Evolutionary conservation across 2,329 filamentous ascomycete species (phyloP), one percentile per base, ranked within the genome.

Genomic region (Xylaria sp.): DNA sequence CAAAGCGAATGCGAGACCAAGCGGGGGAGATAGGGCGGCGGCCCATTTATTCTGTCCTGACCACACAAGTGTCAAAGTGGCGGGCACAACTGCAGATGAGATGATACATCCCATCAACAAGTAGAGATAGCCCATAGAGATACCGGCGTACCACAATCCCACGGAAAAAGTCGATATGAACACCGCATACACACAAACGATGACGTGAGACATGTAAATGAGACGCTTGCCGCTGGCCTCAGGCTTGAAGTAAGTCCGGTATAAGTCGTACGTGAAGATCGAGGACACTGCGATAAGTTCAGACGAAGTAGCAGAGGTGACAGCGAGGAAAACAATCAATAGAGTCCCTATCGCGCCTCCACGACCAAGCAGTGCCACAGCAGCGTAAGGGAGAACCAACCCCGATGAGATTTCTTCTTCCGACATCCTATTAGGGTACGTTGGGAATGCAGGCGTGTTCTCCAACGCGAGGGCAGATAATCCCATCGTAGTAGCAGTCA

Each of bases 21-120:
- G 81, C 0, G 90, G 84, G 0, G 92, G 92, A 0, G 89, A 89
- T 20, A 90, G 82, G 0, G 88, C 87, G 0, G 92, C 92, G 0
- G 92, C 91, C 77, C 87, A 88, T 82, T 88, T 89, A 74, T 92
- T 93, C 77, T 96, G 93, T 1, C 90, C 88, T 56, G 86, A 87
- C 93, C 93, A 97, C 66, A 94, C 84, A 0, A 97, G 85, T 0
- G 93, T 92, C 69, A 97, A 81, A 0, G 92, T 90, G 0, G 93
- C 92, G 0, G 94, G 94, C 13, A 97, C 85, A 3, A 97, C 93
- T 2, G 93, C 94, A 0, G 92, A 88, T 0, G 90, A 93, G 75
- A 97, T 96, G 74, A 97, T 92, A 57, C 94, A 92, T 7, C 94
- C 94, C 94, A 97, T 97, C 76, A 97, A 87, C 1, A 97, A 82